These are phyloP conservation scores for Kluyveromyces starmeri DNA, from an alignment of 805 yeast genomes.

Conservation along the genomic window DNA sequence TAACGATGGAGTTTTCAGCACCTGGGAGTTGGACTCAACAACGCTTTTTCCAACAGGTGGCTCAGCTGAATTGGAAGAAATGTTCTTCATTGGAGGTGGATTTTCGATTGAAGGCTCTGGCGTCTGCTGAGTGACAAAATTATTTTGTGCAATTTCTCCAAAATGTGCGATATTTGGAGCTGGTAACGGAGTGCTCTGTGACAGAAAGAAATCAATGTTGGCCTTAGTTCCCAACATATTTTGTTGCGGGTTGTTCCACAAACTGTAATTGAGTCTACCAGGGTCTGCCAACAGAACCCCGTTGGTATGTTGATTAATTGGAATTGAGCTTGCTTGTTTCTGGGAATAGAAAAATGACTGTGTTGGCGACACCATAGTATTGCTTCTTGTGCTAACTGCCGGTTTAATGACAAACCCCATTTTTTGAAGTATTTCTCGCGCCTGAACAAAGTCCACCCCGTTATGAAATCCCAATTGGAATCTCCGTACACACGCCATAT, in stretches of 20 bases:
- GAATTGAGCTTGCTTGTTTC: background rate
- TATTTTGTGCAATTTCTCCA: background rate
- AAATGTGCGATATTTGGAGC: background rate
- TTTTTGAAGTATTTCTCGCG: constrained; percentile 4
- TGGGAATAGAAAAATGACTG: background rate
- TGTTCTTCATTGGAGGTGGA: too few relatives aligned
- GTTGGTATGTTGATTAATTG: background rate
- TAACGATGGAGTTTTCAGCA: constrained; percentile 8
- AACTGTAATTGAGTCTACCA: background rate
- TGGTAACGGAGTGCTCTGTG: constrained; percentile 4
- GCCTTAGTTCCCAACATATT: background rate
- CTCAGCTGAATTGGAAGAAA: too few relatives aligned
- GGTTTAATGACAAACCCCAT: constrained; percentile 11
- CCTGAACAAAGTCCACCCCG: constrained; percentile 10
- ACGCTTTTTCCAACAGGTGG: too few relatives aligned
- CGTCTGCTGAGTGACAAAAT: background rate
- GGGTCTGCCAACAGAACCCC: background rate
- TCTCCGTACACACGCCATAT: constrained; percentile 11
- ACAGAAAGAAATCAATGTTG: constrained; percentile 1
- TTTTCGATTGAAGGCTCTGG: background rate
- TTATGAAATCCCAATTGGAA: constrained; percentile 20
- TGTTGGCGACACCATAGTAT: background rate
- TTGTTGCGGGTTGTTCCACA: background rate
- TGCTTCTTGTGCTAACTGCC: constrained; percentile 6
- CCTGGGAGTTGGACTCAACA: too few relatives aligned